Evolutionary conservation across 2,329 filamentous ascomycete species (phyloP).

Genomic region (Purpureocillium lavendulum): DNA sequence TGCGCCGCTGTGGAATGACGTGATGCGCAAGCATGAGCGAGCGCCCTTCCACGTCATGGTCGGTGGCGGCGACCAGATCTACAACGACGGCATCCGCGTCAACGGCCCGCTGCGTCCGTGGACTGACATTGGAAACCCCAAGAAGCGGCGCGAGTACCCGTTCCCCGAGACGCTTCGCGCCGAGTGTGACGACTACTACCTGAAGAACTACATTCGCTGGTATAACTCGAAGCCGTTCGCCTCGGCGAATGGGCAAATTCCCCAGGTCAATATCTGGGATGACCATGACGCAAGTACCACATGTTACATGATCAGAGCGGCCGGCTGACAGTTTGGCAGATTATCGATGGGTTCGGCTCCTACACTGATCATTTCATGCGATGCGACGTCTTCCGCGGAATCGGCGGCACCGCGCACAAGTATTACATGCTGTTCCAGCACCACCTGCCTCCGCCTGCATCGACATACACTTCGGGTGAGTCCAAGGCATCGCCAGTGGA

Average conservation of each 20-base stretch:
- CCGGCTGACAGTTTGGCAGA: slow-evolving; percentile 45
- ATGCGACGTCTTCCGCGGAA: slow-evolving; percentile 82
- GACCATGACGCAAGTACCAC: slow-evolving; percentile 68
- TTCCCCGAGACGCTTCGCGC: slow-evolving; percentile 74
- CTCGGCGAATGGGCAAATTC: slow-evolving; percentile 80
- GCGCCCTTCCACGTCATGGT: slow-evolving; percentile 92
- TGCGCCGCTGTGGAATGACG: slow-evolving; percentile 91
- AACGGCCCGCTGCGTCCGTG: slow-evolving; percentile 73
- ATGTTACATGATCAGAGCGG: not conserved
- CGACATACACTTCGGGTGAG: slow-evolving; percentile 73
- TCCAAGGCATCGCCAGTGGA: too few species aligned
- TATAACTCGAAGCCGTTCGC: slow-evolving; percentile 80
- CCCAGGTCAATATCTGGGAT: slow-evolving; percentile 97
- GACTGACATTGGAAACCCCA: slow-evolving; percentile 76
- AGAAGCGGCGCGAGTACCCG: slow-evolving; percentile 68
- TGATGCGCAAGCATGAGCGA: slow-evolving; percentile 70
- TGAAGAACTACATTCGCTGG: slow-evolving; percentile 81
- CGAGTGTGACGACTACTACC: slow-evolving; percentile 83
- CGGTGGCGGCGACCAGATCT: slow-evolving; percentile 91
- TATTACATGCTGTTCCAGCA: slow-evolving; percentile 99
- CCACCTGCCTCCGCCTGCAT: slow-evolving; percentile 74
- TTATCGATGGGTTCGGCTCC: slow-evolving; percentile 87
- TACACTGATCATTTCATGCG: slow-evolving; percentile 93
- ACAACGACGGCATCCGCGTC: slow-evolving; percentile 88
- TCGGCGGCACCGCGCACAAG: slow-evolving; percentile 90